These are phyloP conservation scores for Madurella mycetomatis DNA, from an alignment of 2,329 filamentous ascomycete genomes.

Conservation along the genomic window DNA sequence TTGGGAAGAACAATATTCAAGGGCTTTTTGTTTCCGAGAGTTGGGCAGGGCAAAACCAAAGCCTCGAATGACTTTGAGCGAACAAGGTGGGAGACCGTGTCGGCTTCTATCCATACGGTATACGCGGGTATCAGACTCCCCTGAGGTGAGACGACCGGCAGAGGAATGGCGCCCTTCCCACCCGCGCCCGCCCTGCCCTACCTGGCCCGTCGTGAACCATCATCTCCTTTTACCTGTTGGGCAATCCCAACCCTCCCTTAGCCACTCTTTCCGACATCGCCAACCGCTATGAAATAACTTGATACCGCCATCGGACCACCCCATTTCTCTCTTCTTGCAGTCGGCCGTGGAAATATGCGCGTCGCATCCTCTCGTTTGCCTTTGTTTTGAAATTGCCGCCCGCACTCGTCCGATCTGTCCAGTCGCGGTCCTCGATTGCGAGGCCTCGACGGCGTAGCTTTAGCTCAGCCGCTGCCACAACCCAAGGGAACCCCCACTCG, in stretches of 20 bases:
- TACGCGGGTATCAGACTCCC: constrained; percentile 7
- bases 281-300: constrained; percentile 6
- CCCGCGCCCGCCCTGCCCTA: no score
- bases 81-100: constrained; percentile 2
- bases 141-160: constrained; percentile 10
- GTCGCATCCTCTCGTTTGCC: constrained; percentile 24
- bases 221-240: constrained; percentile 12
- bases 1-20: not conserved
- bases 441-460: constrained; percentile 6
- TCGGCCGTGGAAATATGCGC: constrained; percentile 15
- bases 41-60: not conserved
- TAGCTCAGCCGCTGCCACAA: not conserved
- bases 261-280: not conserved
- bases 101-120: constrained; percentile 6
- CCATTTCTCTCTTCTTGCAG: constrained; percentile 9
- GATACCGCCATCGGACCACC: not conserved
- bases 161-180: not conserved
- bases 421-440: constrained; percentile 6
- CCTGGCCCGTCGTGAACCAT: not conserved
- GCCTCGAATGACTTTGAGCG: not conserved
- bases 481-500: not conserved
- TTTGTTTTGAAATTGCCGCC: constrained; percentile 15
- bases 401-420: constrained; percentile 1
- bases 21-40: not conserved
- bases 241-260: not conserved